Base-by-base conservation (phyloP, 768 basidiomycete genomes). In the Rhodocollybia butyracea region DNA sequence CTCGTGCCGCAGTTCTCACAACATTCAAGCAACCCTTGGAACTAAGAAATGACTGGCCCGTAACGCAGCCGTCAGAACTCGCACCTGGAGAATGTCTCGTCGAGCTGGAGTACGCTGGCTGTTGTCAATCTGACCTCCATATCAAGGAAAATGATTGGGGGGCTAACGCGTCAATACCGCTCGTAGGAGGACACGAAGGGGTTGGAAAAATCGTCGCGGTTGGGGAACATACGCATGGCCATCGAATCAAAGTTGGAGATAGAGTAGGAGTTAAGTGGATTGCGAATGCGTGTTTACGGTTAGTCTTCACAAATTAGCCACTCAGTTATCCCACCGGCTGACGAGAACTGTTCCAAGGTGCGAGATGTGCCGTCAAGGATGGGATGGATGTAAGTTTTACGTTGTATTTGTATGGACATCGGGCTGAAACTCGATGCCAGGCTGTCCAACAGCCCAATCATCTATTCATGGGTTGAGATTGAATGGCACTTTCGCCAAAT, bases 211-310 rank as follows among this genome's bases (percentile, higher is more conserved):
- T 96, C 54, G 86, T 94, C 41, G 92, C 91, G 24, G 89, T 95
- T 62, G 91, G 83, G 24, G 74, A 78, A 8, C 71, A 85, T 65
- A 87, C 88, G 0, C 59, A 68, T n/a, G 51, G 74, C 41, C 82
- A 80, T 15, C 81, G 83, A 0, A 80, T 93, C 60, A 83, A 88
- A 64, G 57, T 92, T 38, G 91, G 91, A n/a, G 84, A 91, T 51
- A 80, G 88, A 7, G 89, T 93, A 40, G 91, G 91, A 3, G 82
- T 94, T 72, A 93, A 94, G 67, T 89, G 86, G 86, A 72, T 88
- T 13, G 87, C 88, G 1, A 43, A 21, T 39, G 46, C 30, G 10
- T 92, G 91, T 64, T 73, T 86, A 89, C 71, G 80, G 88, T 86
- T 47, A n/a, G 80, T 65, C 6, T 19, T 31, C 3, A 53, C 2